Evolutionary conservation across 805 yeast genomes (phyloP).

Genomic region (Wickerhamomyces canadensis): DNA sequence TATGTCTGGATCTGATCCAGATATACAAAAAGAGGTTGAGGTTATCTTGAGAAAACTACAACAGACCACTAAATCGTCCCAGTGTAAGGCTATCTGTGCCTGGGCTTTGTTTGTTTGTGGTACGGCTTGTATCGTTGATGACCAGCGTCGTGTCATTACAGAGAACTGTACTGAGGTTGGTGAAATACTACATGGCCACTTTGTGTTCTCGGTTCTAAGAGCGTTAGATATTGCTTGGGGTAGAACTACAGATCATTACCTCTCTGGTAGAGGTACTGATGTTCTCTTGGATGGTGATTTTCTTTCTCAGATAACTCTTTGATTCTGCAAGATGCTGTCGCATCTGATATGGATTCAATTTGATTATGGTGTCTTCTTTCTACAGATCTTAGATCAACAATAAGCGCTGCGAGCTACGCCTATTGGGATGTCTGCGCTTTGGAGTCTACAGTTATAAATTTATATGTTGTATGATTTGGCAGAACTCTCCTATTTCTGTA

Average conservation of each 20-base stretch:
- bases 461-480: no score
- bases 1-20: conserved; percentile 3
- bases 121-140: conserved; percentile 3
- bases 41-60: conserved; percentile 4
- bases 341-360: no score
- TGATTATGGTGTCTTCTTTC: no score
- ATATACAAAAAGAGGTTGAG: conserved; percentile 11
- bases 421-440: no score
- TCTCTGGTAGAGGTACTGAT: conserved; percentile 12
- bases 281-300: conserved; percentile 8
- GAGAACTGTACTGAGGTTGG: conserved; percentile 10
- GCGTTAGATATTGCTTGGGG: conserved; percentile 18
- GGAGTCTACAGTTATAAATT: no score
- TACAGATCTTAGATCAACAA: no score
- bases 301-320: conserved; percentile 1
- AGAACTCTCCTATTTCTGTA: no score
- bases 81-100: conserved; percentile 7
- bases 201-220: conserved; percentile 10
- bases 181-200: conserved; percentile 11
- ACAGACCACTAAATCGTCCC: conserved; percentile 5
- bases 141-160: conserved; percentile 8
- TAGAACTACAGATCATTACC: conserved; percentile 2
- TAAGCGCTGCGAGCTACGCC: no score
- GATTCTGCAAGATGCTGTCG: not conserved
- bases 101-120: conserved; percentile 19